Conservation (phyloP, 257 asterid species). For the Plantago major region DNA sequence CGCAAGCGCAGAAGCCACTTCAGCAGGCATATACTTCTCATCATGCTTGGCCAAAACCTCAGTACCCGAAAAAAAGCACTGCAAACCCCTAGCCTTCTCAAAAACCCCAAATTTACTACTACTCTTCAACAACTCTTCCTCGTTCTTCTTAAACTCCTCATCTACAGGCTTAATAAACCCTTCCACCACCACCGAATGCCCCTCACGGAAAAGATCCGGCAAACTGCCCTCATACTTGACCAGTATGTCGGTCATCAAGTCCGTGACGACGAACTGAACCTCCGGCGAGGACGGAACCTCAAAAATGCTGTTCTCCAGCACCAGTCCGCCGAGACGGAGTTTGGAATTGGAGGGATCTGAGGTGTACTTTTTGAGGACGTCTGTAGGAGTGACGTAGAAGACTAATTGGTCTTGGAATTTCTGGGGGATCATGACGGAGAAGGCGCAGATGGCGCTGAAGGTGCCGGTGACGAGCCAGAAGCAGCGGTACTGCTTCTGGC, state of each 20-base stretch:
- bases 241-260: constrained; percentile 72
- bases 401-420: constrained; percentile 93
- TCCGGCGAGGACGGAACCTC: constrained; percentile 64
- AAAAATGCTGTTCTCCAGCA: constrained; percentile 62
- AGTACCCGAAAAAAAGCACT: constrained; percentile 58
- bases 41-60: constrained; percentile 94
- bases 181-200: constrained; percentile 88
- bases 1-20: constrained; percentile 78
- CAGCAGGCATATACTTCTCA: constrained; percentile 95
- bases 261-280: constrained; percentile 79
- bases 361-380: constrained; percentile 54
- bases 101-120: constrained; percentile 38
- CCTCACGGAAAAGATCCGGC: constrained; percentile 94
- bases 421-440: constrained; percentile 69
- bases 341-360: constrained; percentile 61
- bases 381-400: constrained; percentile 88
- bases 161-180: constrained; percentile 66
- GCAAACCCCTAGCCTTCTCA: constrained; percentile 69
- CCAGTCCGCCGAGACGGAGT: constrained; percentile 95
- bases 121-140: constrained; percentile 28
- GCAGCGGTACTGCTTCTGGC: constrained; percentile 83
- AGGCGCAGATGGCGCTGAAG: constrained; percentile 85
- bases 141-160: constrained; percentile 38
- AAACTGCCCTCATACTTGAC: constrained; percentile 79
- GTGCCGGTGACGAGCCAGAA: constrained; percentile 83